A percentile compares a stretch with the other conserved stretches of the same genome.
phyloP scores from a whole-genome alignment of 768 basidiomycete genomes.

The Boletus tylopilopsis region DNA sequence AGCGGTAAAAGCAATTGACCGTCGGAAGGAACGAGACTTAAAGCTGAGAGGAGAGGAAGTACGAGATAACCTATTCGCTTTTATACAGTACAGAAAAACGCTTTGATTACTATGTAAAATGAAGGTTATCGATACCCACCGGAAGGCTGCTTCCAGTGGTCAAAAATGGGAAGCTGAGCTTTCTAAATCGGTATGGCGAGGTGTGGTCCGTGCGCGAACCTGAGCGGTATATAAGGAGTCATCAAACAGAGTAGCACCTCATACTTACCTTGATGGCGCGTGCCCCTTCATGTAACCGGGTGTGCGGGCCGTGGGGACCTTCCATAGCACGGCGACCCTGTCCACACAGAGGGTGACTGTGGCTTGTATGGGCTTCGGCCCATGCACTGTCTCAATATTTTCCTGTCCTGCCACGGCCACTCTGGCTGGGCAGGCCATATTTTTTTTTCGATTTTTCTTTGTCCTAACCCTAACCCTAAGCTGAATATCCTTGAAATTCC shows the following conservation, averaged over 20 bases:
- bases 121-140: too few relatives aligned
- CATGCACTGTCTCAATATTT: slow-evolving; percentile 77
- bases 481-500: too few relatives aligned
- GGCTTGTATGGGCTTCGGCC: slow-evolving; percentile 66
- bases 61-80: slow-evolving; percentile 70
- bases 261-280: slow-evolving; percentile 34
- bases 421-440: slow-evolving; percentile 46
- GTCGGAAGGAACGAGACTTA: slow-evolving; percentile 61
- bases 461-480: slow-evolving; percentile 48
- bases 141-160: too few relatives aligned
- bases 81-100: slow-evolving; percentile 66
- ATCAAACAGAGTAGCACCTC: slow-evolving; percentile 11
- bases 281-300: slow-evolving; percentile 26
- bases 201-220: slow-evolving; percentile 28
- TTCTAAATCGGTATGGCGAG: too few relatives aligned
- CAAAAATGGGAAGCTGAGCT: too few relatives aligned
- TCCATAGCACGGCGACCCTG: slow-evolving; percentile 73
- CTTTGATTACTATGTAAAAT: slow-evolving; percentile 34
- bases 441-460: slow-evolving; percentile 32
- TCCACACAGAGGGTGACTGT: slow-evolving; percentile 53
- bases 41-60: slow-evolving; percentile 71
- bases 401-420: slow-evolving; percentile 57
- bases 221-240: slow-evolving; percentile 28
- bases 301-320: slow-evolving; percentile 49
- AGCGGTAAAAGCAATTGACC: slow-evolving; percentile 61